A percentile compares a stretch with the other conserved stretches of the same genome.
Evolutionary conservation across 192 early-diverging fungal species (phyloP).

Genomic region (Linnemannia zychae): DNA sequence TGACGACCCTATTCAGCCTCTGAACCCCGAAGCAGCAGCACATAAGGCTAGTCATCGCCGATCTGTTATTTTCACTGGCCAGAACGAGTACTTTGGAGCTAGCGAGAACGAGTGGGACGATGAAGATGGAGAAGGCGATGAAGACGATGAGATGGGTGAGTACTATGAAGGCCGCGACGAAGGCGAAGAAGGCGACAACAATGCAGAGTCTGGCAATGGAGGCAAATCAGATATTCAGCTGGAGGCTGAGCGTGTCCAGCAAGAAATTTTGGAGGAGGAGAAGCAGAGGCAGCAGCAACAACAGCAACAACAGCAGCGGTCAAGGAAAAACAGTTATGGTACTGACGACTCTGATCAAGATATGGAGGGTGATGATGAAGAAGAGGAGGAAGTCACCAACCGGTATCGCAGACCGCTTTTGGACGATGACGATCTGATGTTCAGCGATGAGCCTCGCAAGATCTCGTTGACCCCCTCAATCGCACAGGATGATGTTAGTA

Average conservation of each 20-base stretch:
- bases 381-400: constrained; percentile 41
- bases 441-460: constrained; percentile 62
- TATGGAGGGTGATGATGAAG: constrained; percentile 53
- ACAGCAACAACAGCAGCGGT: constrained; percentile 18
- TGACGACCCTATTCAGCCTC: constrained; percentile 42
- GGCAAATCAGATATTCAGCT: constrained; percentile 62
- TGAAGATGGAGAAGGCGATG: constrained; percentile 39
- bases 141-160: constrained; percentile 50
- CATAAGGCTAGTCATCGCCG: constrained; percentile 21
- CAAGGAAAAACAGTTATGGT: constrained; percentile 56
- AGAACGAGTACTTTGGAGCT: constrained; percentile 44
- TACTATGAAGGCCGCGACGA: constrained; percentile 53
- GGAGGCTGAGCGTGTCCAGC: constrained; percentile 57
- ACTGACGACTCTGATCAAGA: constrained; percentile 60
- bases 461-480: constrained; percentile 66
- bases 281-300: constrained; percentile 26
- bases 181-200: constrained; percentile 43
- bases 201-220: constrained; percentile 52
- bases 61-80: constrained; percentile 33
- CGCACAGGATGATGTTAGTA: constrained; percentile 55
- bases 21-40: constrained; percentile 18
- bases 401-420: constrained; percentile 27
- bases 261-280: constrained; percentile 45
- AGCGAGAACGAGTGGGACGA: constrained; percentile 42
- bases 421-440: constrained; percentile 47